Evolutionary conservation across 2,329 filamentous ascomycete genomes (phyloP), one percentile per base, ranked within the genome.

Genomic region (Colletotrichum magnum): DNA sequence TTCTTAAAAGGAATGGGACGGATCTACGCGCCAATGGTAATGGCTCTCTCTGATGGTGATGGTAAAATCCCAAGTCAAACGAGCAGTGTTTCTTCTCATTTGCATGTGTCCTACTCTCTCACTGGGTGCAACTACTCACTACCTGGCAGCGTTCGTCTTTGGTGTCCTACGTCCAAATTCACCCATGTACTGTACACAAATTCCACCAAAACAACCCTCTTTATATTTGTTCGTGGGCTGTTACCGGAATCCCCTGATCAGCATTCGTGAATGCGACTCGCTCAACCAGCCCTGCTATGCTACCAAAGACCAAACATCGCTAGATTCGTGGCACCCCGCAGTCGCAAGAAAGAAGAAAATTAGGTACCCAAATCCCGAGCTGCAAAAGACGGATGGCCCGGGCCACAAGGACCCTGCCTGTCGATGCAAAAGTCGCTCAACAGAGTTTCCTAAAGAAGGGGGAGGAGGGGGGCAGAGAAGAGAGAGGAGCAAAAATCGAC

Each of bases 291-390:
- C 58, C 54, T 69, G 64, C 58, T 47, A 70, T 70, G 68, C 68
- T 64, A 64, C 52, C 45, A 70, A 70, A 70, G 64, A 68, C 64
- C 52, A 70, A 70, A 64, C 64, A 63, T 68, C 64, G 68, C 68
- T 70, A 64, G 26, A 69, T 68, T 64, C 68, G 58, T 59, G 53
- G 56, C 50, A 61, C 62, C 59, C 68, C 52, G 41, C 68, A 57
- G 67, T 45, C 36, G 28, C 32, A 54, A 51, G 26, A 18, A 69
- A 53, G 54, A 64, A 63, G 57, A 66, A 69, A 58, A 69, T 61
- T 61, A 67, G 63, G 67, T 67, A 67, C 56, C 67, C 67, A 69
- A 61, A 41, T 39, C 51, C 50, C 26, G 62, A 54, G 32, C 51
- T 59, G 57, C 39, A 51, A n/a, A 36, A 45, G 57, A 21, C 28